Evolutionary conservation across 192 early-diverging fungal genomes (phyloP), one percentile per base, ranked within the genome.

Genomic region (Radiomyces spectabilis): DNA sequence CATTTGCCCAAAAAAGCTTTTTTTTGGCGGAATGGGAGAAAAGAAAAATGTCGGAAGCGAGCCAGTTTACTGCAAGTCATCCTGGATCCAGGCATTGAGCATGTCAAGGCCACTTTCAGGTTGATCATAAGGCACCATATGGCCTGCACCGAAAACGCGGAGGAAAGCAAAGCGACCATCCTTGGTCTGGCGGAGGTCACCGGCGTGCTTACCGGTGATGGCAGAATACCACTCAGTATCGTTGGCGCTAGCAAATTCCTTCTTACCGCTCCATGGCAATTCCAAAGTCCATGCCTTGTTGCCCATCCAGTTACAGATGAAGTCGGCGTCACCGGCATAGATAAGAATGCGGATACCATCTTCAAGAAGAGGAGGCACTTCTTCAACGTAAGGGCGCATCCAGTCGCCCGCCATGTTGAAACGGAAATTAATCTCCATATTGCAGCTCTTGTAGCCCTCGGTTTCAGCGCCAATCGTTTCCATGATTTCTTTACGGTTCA

Each of bases 91-190:
- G 43, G 71, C 70, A 74, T 91, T 93, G 56, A 97, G 80, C 79
- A 97, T 86, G 72, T 92, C 92, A 25, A 85, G 66, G 35, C 82
- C 76, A 61, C 77, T 79, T 52, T 74, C 78, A 43, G 91, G 88
- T 75, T 94, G 87, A 69, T 97, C 95, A 62, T 93, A 92, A n/a
- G 95, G 95, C 44, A 78, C 80, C 90, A 93, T 93, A 45, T 93
- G 90, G 2, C 95, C 92, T 39, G 88, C 92, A 51, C 82, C 87
- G 71, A 82, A 93, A 12, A 91, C 79, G 18, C 85, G 80, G 50
- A 99, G 66, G 75, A 90, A 99, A 27, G 92, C 81, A 46, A 99
- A 82, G 41, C 74, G 76, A 50, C 84, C 78, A 40, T 70, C 57
- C 10, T 61, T 30, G 40, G 71, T 78, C 1, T 68, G 63, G 25